A percentile compares a stretch with the other conserved stretches of the same genome.
These are phyloP conservation scores for Umbelopsis sp. DNA, from an alignment of 192 early-diverging fungal genomes.

Conservation along the genomic window DNA sequence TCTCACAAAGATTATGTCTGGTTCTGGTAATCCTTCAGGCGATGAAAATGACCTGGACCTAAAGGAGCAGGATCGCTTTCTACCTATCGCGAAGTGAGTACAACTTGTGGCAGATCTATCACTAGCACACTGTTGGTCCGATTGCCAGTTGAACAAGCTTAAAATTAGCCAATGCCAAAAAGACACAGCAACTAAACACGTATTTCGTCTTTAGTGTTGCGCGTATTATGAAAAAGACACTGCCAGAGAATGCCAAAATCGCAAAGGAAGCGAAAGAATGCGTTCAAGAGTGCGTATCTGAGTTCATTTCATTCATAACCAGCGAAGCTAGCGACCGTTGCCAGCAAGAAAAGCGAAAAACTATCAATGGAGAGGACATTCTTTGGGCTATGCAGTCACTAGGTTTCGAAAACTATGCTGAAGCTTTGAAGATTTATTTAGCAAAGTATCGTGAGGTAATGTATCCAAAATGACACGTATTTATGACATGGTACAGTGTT, in stretches of 20 bases:
- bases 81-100: slow-evolving; percentile 86
- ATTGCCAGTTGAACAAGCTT: too few species aligned
- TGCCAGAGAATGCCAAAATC: slow-evolving; percentile 98
- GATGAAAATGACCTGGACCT: slow-evolving; percentile 74
- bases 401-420: slow-evolving; percentile 97
- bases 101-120: not conserved
- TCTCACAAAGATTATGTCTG: slow-evolving; percentile 40
- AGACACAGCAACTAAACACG: not conserved
- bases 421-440: slow-evolving; percentile 88
- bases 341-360: slow-evolving; percentile 94
- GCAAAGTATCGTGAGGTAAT: slow-evolving; percentile 87
- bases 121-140: not conserved
- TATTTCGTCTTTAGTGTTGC: slow-evolving; percentile 69
- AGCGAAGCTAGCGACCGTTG: slow-evolving; percentile 98
- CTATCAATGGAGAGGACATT: slow-evolving; percentile 98
- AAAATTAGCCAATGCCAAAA: too few species aligned
- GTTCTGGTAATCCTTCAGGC: slow-evolving; percentile 51
- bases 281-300: slow-evolving; percentile 95
- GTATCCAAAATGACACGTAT: slow-evolving; percentile 36
- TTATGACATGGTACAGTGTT: not conserved
- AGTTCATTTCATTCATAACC: slow-evolving; percentile 98
- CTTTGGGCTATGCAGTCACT: slow-evolving; percentile 97
- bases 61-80: slow-evolving; percentile 93
- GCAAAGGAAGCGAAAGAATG: slow-evolving; percentile 98
- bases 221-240: slow-evolving; percentile 94